Percentiles rank a stretch among this genome's conserved stretches.
These are phyloP conservation scores for Neocucurbitaria cava DNA, from an alignment of 2,329 filamentous ascomycete genomes.

Conservation along the genomic window DNA sequence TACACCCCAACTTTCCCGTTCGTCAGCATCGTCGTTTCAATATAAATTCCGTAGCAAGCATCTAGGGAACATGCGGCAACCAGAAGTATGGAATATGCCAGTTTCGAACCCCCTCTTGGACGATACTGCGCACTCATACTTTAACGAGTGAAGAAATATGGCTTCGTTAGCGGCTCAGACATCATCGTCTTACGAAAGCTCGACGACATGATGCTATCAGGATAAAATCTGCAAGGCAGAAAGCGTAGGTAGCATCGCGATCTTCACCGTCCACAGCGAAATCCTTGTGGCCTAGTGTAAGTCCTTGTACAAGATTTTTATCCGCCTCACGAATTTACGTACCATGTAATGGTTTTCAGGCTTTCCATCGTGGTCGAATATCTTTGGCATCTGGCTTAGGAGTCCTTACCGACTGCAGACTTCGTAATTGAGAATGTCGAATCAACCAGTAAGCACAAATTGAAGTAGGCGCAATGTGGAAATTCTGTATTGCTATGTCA, in stretches of 20 bases:
- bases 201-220: constrained; percentile 21
- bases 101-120: constrained; percentile 27
- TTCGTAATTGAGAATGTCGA: no score
- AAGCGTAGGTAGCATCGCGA: constrained; percentile 24
- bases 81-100: constrained; percentile 40
- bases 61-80: constrained; percentile 49
- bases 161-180: constrained; percentile 21
- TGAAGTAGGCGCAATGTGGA: no score
- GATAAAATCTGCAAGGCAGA: constrained; percentile 27
- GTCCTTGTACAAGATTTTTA: constrained; percentile 40
- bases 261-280: constrained; percentile 71
- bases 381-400: constrained; percentile 25
- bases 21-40: constrained; percentile 26
- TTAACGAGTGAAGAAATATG: constrained; percentile 27
- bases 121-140: constrained; percentile 30
- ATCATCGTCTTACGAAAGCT: constrained; percentile 31
- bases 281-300: constrained; percentile 73
- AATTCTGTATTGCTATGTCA: no score
- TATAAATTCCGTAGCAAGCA: constrained; percentile 46
- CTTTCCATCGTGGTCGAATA: constrained; percentile 23
- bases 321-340: background rate
- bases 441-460: no score
- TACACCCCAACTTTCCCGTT: constrained; percentile 23
- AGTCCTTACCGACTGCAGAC: no score
- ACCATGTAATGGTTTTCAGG: constrained; percentile 19